These are phyloP conservation scores for Cryphonectria nitschkei DNA, from an alignment of 2,329 filamentous ascomycete genomes.

Conservation along the genomic window DNA sequence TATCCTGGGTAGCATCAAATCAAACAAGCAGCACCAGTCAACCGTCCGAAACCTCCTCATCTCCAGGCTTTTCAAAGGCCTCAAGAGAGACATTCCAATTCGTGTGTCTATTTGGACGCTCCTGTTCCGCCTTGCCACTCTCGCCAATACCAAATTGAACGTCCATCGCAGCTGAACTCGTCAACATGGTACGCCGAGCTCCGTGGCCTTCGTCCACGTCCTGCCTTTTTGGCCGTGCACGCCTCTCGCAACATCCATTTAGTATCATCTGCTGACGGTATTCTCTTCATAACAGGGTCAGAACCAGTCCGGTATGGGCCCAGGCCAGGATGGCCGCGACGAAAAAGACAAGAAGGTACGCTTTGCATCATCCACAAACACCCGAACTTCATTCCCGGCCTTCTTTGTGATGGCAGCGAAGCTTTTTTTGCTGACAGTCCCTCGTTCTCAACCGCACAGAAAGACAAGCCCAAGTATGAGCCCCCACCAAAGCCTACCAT, in stretches of 20 bases:
- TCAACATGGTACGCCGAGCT: conserved; percentile 35
- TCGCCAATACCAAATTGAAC: background rate
- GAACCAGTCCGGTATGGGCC: conserved; percentile 85
- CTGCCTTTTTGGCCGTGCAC: background rate
- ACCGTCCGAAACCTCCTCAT: background rate
- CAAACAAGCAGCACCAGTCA: background rate
- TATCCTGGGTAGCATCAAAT: background rate
- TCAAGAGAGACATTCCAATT: background rate
- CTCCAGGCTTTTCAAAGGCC: background rate
- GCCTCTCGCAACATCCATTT: background rate
- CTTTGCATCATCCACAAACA: background rate
- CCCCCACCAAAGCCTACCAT: conserved; percentile 96
- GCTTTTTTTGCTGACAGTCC: conserved; percentile 16
- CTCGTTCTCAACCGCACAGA: conserved; percentile 56
- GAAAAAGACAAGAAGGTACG: conserved; percentile 92
- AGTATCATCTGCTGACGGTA: conserved; percentile 7
- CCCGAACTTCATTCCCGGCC: conserved; percentile 22
- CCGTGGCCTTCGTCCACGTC: background rate
- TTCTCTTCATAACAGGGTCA: conserved; percentile 62
- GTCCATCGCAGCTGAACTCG: conserved; percentile 16
- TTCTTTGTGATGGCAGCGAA: background rate
- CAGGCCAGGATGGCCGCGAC: conserved; percentile 72
- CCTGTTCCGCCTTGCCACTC: background rate
- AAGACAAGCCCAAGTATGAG: conserved; percentile 99
- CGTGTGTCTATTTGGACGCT: background rate